These are phyloP conservation scores for Kodamaea ohmeri DNA, from an alignment of 1,139 yeast genomes.

Conservation along the genomic window DNA sequence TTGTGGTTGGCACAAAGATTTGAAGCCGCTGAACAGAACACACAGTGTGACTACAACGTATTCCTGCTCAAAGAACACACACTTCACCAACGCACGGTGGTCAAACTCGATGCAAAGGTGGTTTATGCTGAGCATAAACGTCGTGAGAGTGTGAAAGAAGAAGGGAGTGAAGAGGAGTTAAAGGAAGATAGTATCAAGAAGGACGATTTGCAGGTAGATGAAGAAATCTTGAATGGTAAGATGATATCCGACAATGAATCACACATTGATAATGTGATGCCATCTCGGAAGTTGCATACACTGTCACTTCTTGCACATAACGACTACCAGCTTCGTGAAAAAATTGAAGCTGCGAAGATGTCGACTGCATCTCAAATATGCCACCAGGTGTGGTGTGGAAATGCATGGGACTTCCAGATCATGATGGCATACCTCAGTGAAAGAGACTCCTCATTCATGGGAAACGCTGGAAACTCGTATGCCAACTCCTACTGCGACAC, in stretches of 20 bases:
- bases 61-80: slow-evolving; percentile 16
- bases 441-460: slow-evolving; percentile 12
- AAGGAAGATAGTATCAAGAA: not conserved
- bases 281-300: too few species aligned
- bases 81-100: slow-evolving; percentile 2
- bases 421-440: slow-evolving; percentile 29
- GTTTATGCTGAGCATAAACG: slow-evolving; percentile 5
- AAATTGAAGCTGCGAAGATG: slow-evolving; percentile 78
- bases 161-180: not conserved
- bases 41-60: slow-evolving; percentile 17
- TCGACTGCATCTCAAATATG: slow-evolving; percentile 66
- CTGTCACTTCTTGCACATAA: slow-evolving; percentile 4
- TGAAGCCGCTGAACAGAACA: slow-evolving; percentile 22
- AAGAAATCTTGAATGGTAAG: too few species aligned
- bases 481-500: slow-evolving; percentile 50
- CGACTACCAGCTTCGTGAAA: slow-evolving; percentile 70
- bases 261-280: too few species aligned
- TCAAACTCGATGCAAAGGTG: slow-evolving; percentile 8
- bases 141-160: not conserved
- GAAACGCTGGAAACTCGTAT: slow-evolving; percentile 3
- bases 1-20: slow-evolving; percentile 54
- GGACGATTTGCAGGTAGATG: too few species aligned
- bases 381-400: slow-evolving; percentile 69
- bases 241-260: too few species aligned
- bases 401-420: slow-evolving; percentile 50